A percentile compares a stretch with the other conserved stretches of the same genome.
phyloP scores from a whole-genome alignment of 2,329 filamentous ascomycete species.

The Rutstroemia sp. region DNA sequence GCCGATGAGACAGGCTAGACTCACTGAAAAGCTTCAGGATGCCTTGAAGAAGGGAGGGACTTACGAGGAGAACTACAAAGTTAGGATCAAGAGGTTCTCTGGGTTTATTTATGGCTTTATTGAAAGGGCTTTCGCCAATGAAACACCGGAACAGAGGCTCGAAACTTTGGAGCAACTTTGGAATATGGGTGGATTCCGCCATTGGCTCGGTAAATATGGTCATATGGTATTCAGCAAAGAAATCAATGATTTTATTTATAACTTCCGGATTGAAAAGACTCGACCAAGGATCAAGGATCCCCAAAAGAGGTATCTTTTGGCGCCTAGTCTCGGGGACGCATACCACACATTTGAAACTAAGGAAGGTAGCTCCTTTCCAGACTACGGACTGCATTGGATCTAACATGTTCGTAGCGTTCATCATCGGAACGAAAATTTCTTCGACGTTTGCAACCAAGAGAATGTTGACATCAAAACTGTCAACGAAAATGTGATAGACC shows the following conservation, averaged over 20 bases:
- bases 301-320: conserved; percentile 1
- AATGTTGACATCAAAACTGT: conserved; percentile 1
- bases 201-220: conserved; percentile 39
- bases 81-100: conserved; percentile 38
- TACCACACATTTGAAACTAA: conserved; percentile 2
- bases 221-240: conserved; percentile 37
- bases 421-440: not conserved
- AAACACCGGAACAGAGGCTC: conserved; percentile 36
- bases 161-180: conserved; percentile 39
- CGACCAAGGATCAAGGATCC: conserved; percentile 34
- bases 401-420: not conserved
- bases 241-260: conserved; percentile 39
- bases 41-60: conserved; percentile 34
- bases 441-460: conserved; percentile 1
- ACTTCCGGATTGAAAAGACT: conserved; percentile 42
- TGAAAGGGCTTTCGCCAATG: conserved; percentile 38
- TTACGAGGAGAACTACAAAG: conserved; percentile 37
- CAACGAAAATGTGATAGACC: not conserved
- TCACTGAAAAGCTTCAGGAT: conserved; percentile 36
- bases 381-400: not conserved
- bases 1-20: conserved; percentile 45
- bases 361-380: not conserved
- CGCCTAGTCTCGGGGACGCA: not conserved
- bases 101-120: conserved; percentile 45
- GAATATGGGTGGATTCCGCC: conserved; percentile 39